A percentile compares a stretch with the other conserved stretches of the same genome.
These are phyloP conservation scores for Epichloe hybrida DNA, from an alignment of 2,329 filamentous ascomycete species.

Conservation along the genomic window DNA sequence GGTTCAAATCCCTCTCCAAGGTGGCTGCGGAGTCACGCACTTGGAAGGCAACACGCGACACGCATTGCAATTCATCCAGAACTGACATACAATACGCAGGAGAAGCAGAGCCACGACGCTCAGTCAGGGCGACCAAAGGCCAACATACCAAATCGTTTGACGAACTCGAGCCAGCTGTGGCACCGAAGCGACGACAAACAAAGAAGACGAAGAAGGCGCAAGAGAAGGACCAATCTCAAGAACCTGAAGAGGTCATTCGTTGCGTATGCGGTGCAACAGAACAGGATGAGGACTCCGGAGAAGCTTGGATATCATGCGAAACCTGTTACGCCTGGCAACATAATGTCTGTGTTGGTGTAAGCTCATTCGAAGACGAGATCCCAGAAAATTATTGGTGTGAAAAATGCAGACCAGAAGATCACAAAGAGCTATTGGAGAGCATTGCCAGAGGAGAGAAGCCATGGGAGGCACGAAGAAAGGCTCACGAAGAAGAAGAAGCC, in stretches of 20 bases:
- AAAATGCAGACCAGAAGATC: constrained; percentile 70
- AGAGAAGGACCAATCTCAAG: constrained; percentile 41
- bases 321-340: constrained; percentile 91
- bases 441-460: constrained; percentile 71
- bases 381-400: constrained; percentile 88
- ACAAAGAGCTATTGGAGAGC: constrained; percentile 66
- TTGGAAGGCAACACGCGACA: neutral
- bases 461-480: constrained; percentile 61
- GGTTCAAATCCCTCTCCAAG: neutral
- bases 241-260: constrained; percentile 65
- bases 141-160: constrained; percentile 86
- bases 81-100: constrained; percentile 15
- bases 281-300: constrained; percentile 71
- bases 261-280: constrained; percentile 86
- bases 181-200: constrained; percentile 38
- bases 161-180: constrained; percentile 46
- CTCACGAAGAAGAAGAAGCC: constrained; percentile 49
- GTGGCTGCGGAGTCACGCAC: neutral
- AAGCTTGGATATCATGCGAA: constrained; percentile 94
- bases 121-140: constrained; percentile 90
- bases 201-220: constrained; percentile 46
- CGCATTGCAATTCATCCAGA: constrained; percentile 3
- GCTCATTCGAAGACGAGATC: constrained; percentile 61
- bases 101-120: constrained; percentile 72
- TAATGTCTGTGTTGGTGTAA: constrained; percentile 86